Percentiles rank a stretch among this genome's conserved stretches.
Conservation (phyloP, 257 asterid genomes). For the Solanum chiquidenum region DNA sequence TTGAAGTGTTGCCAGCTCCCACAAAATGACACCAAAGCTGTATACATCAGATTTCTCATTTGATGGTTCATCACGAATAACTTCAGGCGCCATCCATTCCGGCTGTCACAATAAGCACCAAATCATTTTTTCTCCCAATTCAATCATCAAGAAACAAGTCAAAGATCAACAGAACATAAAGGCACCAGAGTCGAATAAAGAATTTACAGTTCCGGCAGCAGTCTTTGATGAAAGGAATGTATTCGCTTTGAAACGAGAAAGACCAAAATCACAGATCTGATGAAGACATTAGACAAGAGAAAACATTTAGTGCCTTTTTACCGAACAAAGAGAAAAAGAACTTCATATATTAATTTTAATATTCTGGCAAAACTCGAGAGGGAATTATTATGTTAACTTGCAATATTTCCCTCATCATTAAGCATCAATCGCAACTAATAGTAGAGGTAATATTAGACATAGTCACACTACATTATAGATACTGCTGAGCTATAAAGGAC, state of each 20-base stretch:
- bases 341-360: background rate
- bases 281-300: slow-evolving; percentile 13
- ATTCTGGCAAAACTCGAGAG: background rate
- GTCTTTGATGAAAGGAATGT: slow-evolving; percentile 95
- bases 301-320: background rate
- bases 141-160: background rate
- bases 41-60: slow-evolving; percentile 93
- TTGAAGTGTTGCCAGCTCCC: slow-evolving; percentile 89
- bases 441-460: background rate
- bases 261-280: slow-evolving; percentile 98
- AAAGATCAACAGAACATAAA: background rate
- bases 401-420: background rate
- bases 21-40: slow-evolving; percentile 90
- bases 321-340: background rate
- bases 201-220: slow-evolving; percentile 96
- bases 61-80: slow-evolving; percentile 91
- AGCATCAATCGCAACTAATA: background rate
- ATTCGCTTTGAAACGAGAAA: slow-evolving; percentile 85
- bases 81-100: slow-evolving; percentile 99
- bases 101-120: slow-evolving; percentile 43
- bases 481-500: background rate
- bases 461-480: background rate
- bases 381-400: background rate
- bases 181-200: slow-evolving; percentile 12
- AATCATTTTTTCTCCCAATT: background rate